Conservation (phyloP, 164 flowering plant genomes). For the Sextonia rubra region DNA sequence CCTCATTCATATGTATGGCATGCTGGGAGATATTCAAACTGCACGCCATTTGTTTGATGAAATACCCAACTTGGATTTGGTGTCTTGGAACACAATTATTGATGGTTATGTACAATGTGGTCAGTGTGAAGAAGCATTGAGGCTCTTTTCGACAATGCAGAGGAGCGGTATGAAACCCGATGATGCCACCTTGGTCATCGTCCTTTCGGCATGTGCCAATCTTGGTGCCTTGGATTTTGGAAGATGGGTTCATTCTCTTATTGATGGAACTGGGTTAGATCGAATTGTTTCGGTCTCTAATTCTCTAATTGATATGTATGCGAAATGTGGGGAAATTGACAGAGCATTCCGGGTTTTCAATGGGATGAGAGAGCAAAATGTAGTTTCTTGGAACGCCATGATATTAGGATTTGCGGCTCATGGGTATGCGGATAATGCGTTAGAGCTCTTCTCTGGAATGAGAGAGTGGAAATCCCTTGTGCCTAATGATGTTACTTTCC, state of each 20-base stretch:
- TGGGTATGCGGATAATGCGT: constrained; percentile 48
- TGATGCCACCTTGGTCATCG: constrained; percentile 43
- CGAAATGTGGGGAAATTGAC: constrained; percentile 47
- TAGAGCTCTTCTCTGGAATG: constrained; percentile 41
- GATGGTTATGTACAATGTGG: constrained; percentile 36
- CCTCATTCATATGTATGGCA: constrained; percentile 46
- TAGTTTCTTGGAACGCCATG: constrained; percentile 50
- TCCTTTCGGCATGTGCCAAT: constrained; percentile 42
- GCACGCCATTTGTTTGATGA: constrained; percentile 46
- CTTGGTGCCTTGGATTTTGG: constrained; percentile 45
- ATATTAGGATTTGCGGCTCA: constrained; percentile 52
- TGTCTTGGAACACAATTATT: constrained; percentile 57
- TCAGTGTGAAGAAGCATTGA: constrained; percentile 33
- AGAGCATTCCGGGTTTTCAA: constrained; percentile 31
- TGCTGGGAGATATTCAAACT: constrained; percentile 27
- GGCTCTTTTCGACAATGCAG: constrained; percentile 35
- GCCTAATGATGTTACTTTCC: constrained; percentile 56
- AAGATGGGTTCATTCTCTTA: constrained; percentile 39
- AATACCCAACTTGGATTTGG: constrained; percentile 36
- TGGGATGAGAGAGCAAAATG: constrained; percentile 28
- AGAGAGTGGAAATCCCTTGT: constrained; percentile 16
- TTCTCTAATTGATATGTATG: constrained; percentile 49
- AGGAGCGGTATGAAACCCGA: constrained; percentile 29
- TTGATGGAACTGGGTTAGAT: constrained; percentile 12
- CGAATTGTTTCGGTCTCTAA: constrained; percentile 24